phyloP scores from a whole-genome alignment of 345 rosid species.

The Populus simonii region DNA sequence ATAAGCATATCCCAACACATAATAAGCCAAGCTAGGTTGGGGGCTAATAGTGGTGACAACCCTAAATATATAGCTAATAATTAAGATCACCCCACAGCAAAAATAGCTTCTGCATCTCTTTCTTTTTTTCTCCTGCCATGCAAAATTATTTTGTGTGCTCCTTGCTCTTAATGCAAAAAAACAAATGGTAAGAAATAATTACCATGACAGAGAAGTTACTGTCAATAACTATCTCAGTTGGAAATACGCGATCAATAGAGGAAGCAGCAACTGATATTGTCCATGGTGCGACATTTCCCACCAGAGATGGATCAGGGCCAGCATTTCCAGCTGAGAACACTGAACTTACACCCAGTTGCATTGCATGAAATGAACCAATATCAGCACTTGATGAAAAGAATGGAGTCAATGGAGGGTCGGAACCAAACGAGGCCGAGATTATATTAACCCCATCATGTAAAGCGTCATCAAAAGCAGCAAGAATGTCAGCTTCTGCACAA shows the following conservation, averaged over 20 bases:
- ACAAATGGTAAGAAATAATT: not conserved
- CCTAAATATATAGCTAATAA: too few species aligned
- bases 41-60: too few species aligned
- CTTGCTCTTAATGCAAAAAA: not conserved
- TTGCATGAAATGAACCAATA: slow-evolving; percentile 56
- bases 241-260: slow-evolving; percentile 48
- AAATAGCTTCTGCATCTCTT: too few species aligned
- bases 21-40: too few species aligned
- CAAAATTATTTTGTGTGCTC: too few species aligned
- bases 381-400: slow-evolving; percentile 34
- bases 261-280: slow-evolving; percentile 58
- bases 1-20: too few species aligned
- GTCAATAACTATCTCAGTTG: slow-evolving; percentile 37
- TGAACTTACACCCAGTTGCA: slow-evolving; percentile 49
- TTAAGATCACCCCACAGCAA: too few species aligned
- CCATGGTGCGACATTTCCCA: slow-evolving; percentile 60
- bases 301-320: slow-evolving; percentile 41
- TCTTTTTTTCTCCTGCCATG: too few species aligned
- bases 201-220: slow-evolving; percentile 41
- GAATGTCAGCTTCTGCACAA: slow-evolving; percentile 52
- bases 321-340: slow-evolving; percentile 61
- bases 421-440: slow-evolving; percentile 54
- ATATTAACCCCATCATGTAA: slow-evolving; percentile 46
- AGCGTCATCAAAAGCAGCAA: slow-evolving; percentile 59
- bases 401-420: slow-evolving; percentile 42